Conservation (phyloP, 1,139 yeast genomes). For the Scheffersomyces illinoinensis region DNA sequence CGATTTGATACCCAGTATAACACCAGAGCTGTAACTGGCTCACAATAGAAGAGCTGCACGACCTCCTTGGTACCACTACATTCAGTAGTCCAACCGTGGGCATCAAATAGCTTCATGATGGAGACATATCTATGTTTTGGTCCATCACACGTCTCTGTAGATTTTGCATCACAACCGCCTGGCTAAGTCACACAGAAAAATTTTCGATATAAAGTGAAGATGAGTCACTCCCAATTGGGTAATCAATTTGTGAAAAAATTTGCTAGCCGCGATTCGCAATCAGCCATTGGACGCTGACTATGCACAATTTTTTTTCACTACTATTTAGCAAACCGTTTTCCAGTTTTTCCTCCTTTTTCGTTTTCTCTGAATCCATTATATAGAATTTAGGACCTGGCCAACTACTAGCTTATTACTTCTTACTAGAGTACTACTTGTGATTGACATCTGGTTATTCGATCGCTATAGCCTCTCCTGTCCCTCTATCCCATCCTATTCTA, state of each 20-base stretch:
- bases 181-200: neutral
- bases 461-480: neutral
- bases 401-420: neutral
- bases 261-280: constrained; percentile 45
- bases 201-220: constrained; percentile 1
- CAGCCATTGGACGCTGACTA: constrained; percentile 13
- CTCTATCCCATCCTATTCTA: neutral
- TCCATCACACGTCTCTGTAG: neutral
- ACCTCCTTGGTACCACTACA: neutral
- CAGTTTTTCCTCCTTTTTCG: constrained; percentile 4
- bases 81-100: neutral
- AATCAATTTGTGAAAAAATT: constrained; percentile 21
- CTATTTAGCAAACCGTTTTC: neutral
- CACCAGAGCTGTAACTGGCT: neutral
- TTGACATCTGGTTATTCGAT: neutral
- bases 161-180: neutral
- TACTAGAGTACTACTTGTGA: no score
- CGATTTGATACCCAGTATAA: neutral
- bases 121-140: no score
- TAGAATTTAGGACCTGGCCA: neutral
- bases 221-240: constrained; percentile 31
- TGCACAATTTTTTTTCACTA: neutral
- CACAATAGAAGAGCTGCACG: neutral
- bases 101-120: neutral
- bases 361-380: neutral